A percentile compares a stretch with the other conserved stretches of the same genome.
Evolutionary conservation across 768 basidiomycete species (phyloP).

Genomic region (Tricholoma sp.): DNA sequence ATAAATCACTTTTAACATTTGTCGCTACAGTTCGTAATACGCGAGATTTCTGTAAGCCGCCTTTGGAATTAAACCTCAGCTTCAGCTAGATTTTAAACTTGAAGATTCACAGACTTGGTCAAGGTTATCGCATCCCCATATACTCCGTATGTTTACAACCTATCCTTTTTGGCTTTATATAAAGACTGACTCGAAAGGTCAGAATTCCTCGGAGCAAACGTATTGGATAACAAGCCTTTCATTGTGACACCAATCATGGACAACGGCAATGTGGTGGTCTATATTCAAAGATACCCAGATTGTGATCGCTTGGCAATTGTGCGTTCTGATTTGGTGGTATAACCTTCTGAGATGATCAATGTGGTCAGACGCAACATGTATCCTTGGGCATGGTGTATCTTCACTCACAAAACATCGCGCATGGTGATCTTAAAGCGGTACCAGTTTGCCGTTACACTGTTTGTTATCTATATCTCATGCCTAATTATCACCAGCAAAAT

Average conservation of each 20-base stretch:
- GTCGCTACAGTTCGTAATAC: not conserved
- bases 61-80: not conserved
- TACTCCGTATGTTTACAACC: not conserved
- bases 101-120: not conserved
- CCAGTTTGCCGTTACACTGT: too few species aligned
- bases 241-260: not conserved
- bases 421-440: slow-evolving; percentile 1
- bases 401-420: not conserved
- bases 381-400: not conserved
- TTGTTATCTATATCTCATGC: not conserved
- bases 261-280: not conserved
- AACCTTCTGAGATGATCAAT: not conserved
- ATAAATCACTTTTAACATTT: not conserved
- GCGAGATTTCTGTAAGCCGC: not conserved
- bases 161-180: not conserved
- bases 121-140: not conserved
- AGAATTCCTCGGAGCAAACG: not conserved
- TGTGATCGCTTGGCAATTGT: not conserved
- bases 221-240: not conserved
- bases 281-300: not conserved
- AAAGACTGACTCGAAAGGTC: too few species aligned
- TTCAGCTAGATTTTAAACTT: not conserved
- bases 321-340: not conserved
- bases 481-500: not conserved
- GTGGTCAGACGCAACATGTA: not conserved